Evolutionary conservation across 164 flowering plant species (phyloP).

Genomic region (Dillenia turbinata): DNA sequence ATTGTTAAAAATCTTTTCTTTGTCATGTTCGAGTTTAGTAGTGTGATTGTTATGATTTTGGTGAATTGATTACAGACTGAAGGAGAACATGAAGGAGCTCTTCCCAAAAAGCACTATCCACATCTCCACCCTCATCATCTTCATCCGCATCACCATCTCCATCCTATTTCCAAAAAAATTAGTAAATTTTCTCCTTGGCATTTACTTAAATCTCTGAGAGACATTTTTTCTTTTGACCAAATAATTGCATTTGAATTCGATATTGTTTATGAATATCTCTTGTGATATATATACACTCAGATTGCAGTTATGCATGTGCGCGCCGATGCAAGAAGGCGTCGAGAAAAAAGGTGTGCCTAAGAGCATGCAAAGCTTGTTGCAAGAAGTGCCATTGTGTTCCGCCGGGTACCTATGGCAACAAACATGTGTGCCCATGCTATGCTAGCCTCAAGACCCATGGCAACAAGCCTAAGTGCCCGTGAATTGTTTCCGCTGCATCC

Average conservation of each 20-base stretch:
- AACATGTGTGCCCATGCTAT: conserved; percentile 58
- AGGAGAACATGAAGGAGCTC: conserved; percentile 15
- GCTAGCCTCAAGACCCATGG: conserved; percentile 49
- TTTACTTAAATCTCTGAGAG: background rate
- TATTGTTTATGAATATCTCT: background rate
- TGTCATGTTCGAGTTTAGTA: no score
- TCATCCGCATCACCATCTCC: no score
- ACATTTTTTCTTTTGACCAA: background rate
- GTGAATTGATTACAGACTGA: conserved; percentile 6
- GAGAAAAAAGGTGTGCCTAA: conserved; percentile 45
- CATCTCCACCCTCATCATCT: background rate
- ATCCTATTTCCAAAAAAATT: conserved; percentile 13
- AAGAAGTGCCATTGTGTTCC: conserved; percentile 67
- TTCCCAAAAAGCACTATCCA: conserved; percentile 13
- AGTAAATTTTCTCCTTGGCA: conserved; percentile 15
- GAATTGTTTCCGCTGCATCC: background rate
- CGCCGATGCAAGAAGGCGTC: conserved; percentile 55
- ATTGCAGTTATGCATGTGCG: conserved; percentile 45
- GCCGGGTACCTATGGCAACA: conserved; percentile 73
- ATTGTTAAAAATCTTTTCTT: no score
- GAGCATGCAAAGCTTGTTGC: conserved; percentile 68
- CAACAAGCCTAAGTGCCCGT: conserved; percentile 49
- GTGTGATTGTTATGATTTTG: conserved; percentile 8
- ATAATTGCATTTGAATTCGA: background rate
- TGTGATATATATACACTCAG: conserved; percentile 17